phyloP scores from a whole-genome alignment of 257 asterid genomes.

The Schizonepeta tenuifolia region DNA sequence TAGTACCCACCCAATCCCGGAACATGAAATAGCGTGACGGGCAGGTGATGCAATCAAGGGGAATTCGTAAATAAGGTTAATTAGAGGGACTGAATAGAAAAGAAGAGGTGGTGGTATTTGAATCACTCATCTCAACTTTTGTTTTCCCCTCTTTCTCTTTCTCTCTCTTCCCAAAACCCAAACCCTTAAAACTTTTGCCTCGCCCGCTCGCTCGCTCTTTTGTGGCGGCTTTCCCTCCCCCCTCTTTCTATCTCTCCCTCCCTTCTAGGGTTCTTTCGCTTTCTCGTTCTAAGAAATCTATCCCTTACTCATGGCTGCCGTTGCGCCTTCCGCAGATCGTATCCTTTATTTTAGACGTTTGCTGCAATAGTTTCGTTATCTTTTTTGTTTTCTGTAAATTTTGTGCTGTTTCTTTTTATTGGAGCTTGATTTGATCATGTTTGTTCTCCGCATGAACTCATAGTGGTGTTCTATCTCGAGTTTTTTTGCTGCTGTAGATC shows the following conservation, averaged over 20 bases:
- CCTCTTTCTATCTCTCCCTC: not conserved
- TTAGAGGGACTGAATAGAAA: constrained; percentile 35
- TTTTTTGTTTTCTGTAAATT: not conserved
- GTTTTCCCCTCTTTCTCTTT: constrained; percentile 28
- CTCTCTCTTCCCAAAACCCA: constrained; percentile 44
- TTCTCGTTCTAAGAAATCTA: constrained; percentile 2
- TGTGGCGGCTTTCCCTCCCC: constrained; percentile 44
- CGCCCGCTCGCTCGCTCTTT: constrained; percentile 25
- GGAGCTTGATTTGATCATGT: not conserved
- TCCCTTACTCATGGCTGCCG: constrained; percentile 53
- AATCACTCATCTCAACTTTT: constrained; percentile 34
- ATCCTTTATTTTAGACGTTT: constrained; percentile 42
- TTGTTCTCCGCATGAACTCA: not conserved
- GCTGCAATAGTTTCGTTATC: not conserved
- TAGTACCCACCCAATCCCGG: not conserved
- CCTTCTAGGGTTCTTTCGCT: constrained; percentile 30
- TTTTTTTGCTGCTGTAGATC: constrained; percentile 35
- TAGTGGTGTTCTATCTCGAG: not conserved
- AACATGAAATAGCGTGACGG: constrained; percentile 7
- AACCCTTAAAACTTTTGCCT: constrained; percentile 39
- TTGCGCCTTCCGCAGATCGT: constrained; percentile 65
- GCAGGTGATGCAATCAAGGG: constrained; percentile 25
- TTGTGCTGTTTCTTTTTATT: constrained; percentile 1
- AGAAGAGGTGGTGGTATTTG: constrained; percentile 42
- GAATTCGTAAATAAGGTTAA: constrained; percentile 35